These are phyloP conservation scores for Lolium perenne DNA, from an alignment of 176 grass and related monocot species.

Conservation along the genomic window DNA sequence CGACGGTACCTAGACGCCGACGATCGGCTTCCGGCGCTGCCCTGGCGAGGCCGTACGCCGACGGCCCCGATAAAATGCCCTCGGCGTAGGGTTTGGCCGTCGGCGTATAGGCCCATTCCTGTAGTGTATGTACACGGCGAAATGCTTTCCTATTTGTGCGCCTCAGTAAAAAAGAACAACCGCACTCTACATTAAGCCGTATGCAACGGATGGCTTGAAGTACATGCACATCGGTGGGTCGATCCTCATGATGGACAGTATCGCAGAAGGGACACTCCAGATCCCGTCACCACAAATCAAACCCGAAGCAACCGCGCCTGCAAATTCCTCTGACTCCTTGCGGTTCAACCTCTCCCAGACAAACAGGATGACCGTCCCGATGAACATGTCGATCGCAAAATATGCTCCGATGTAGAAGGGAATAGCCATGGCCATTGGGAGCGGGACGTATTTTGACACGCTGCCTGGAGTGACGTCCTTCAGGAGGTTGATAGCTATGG, in stretches of 20 bases:
- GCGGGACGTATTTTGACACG: conserved; percentile 68
- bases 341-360: conserved; percentile 74
- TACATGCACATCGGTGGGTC: conserved; percentile 89
- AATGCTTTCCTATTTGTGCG: conserved; percentile 19
- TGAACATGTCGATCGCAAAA: conserved; percentile 90
- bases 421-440: conserved; percentile 90
- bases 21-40: too few relatives aligned
- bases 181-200: conserved; percentile 16
- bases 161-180: not conserved
- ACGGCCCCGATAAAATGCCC: too few relatives aligned
- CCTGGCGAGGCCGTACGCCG: too few relatives aligned
- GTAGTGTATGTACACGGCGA: conserved; percentile 42
- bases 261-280: conserved; percentile 77
- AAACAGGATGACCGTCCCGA: conserved; percentile 73
- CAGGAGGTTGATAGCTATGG: conserved; percentile 67
- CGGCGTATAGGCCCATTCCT: too few relatives aligned
- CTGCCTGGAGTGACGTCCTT: conserved; percentile 55
- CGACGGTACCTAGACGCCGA: too few relatives aligned
- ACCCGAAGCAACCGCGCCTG: conserved; percentile 70
- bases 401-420: conserved; percentile 94
- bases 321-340: conserved; percentile 72
- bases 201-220: conserved; percentile 58
- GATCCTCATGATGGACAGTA: conserved; percentile 81
- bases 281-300: conserved; percentile 93
- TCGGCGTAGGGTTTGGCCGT: too few relatives aligned